Conservation (phyloP, 306 rosid species). For the Cucumis melo region DNA sequence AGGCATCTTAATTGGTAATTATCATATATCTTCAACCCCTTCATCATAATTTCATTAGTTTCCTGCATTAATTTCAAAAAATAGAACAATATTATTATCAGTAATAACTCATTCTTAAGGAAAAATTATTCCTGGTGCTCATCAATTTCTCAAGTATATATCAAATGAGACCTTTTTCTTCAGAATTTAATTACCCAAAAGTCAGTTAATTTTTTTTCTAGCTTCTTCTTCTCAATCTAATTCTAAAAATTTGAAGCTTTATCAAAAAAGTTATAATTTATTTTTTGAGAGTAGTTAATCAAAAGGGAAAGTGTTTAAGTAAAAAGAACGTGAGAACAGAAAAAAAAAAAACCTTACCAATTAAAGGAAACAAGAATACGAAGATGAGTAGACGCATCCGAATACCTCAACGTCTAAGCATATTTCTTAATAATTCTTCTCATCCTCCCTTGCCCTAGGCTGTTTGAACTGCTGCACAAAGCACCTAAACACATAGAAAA, state of each 20-base stretch:
- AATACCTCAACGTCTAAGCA: background rate
- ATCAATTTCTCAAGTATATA: too few species aligned
- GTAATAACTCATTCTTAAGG: background rate
- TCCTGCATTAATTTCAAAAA: background rate
- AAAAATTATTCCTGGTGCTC: background rate
- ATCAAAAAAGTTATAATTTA: too few species aligned
- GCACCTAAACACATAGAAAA: background rate
- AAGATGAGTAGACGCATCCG: too few species aligned
- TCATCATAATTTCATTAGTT: background rate
- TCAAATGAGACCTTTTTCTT: background rate
- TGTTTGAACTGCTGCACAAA: background rate
- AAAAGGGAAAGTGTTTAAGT: background rate
- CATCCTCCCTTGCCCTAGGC: background rate
- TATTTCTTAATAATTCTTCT: background rate
- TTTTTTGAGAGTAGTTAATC: background rate
- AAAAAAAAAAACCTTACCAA: background rate
- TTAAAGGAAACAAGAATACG: too few species aligned
- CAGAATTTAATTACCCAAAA: too few species aligned
- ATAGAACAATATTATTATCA: background rate
- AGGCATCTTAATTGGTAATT: background rate
- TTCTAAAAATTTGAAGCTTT: background rate
- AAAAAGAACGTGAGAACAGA: background rate
- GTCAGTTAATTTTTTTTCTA: background rate
- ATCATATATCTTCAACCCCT: background rate
- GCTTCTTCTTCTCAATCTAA: too few species aligned